phyloP scores from a whole-genome alignment of 108 stramenopile genomes.

The Thalassiosira profunda region DNA sequence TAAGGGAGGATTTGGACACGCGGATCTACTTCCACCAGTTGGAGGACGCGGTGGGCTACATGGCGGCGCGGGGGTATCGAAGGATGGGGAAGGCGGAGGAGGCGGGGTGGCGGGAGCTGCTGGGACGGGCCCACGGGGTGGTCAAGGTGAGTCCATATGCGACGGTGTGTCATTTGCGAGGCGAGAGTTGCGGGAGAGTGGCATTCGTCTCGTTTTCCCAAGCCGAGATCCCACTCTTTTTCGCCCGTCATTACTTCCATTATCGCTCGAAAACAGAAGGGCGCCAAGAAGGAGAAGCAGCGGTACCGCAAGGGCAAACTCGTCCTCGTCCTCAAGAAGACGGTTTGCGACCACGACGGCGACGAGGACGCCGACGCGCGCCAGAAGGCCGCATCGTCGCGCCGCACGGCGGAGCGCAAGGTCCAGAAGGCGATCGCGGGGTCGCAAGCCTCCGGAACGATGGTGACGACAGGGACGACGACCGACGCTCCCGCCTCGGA shows the following conservation, averaged over 20 bases:
- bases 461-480: background rate
- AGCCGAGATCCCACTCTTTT: background rate
- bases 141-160: conserved; percentile 34
- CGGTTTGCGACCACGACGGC: conserved; percentile 4
- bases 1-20: conserved; percentile 41
- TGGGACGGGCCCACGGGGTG: conserved; percentile 29
- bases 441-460: background rate
- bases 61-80: conserved; percentile 35
- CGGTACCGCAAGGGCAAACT: conserved; percentile 42
- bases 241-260: background rate
- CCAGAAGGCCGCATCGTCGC: background rate
- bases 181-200: background rate
- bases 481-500: background rate
- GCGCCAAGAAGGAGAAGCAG: conserved; percentile 40
- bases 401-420: background rate
- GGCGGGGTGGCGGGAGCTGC: conserved; percentile 21
- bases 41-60: conserved; percentile 36
- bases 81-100: conserved; percentile 34
- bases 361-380: background rate
- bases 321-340: conserved; percentile 23
- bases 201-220: background rate
- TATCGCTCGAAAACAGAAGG: background rate
- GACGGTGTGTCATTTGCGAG: too few relatives aligned
- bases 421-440: too few relatives aligned
- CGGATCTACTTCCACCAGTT: conserved; percentile 42